Conservation (phyloP, 2,329 filamentous ascomycete genomes). For the Hawksworthiomyces lignivorus region DNA sequence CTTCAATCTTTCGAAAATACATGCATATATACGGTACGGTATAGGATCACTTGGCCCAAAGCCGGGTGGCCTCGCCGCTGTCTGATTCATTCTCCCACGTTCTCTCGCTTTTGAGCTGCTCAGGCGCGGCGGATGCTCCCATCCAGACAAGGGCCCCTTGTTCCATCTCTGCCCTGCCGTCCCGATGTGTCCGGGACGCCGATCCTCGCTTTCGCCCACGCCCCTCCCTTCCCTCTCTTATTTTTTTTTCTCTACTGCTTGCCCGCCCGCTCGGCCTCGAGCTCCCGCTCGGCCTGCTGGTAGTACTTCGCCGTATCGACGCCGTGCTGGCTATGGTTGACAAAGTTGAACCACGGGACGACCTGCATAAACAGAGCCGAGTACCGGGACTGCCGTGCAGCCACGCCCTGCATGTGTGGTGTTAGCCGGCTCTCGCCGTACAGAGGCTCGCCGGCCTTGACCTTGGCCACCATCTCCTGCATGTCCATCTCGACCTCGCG, state of each 20-base stretch:
- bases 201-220: too few relatives aligned
- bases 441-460: conserved; percentile 83
- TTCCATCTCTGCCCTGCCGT: too few relatives aligned
- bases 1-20: too few relatives aligned
- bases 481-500: conserved; percentile 94
- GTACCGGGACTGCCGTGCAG: conserved; percentile 87
- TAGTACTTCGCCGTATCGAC: conserved; percentile 99
- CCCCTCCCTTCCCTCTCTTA: too few relatives aligned
- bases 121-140: too few relatives aligned
- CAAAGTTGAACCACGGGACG: conserved; percentile 96
- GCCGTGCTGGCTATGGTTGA: conserved; percentile 92
- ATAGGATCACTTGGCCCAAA: too few relatives aligned
- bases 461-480: conserved; percentile 94
- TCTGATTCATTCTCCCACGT: too few relatives aligned
- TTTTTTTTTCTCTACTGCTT: conserved; percentile 2
- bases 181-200: too few relatives aligned
- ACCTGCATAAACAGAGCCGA: conserved; percentile 75
- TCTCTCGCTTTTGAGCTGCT: too few relatives aligned
- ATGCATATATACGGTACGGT: too few relatives aligned
- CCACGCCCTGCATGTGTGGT: conserved; percentile 89
- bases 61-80: too few relatives aligned
- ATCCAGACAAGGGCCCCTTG: too few relatives aligned
- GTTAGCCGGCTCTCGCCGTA: conserved; percentile 76
- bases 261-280: conserved; percentile 61
- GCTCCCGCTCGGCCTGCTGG: conserved; percentile 84